phyloP scores from a whole-genome alignment of 2,329 filamentous ascomycete species.

The Colletotrichum sidae region DNA sequence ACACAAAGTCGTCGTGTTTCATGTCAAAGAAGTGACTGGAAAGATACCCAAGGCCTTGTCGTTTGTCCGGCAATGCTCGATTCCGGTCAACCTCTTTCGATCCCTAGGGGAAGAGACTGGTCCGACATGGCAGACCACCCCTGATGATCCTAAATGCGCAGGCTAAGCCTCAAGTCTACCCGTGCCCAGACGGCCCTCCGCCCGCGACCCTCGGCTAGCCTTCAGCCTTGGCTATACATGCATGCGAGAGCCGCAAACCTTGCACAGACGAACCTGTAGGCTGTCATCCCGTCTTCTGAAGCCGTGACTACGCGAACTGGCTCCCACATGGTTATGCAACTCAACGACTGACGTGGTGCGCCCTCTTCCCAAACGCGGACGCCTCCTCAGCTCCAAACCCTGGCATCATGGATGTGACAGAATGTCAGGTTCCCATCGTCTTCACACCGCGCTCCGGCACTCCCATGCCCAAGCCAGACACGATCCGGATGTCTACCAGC shows the following conservation, averaged over 20 bases:
- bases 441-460: slow-evolving; percentile 27
- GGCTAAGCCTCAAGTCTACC: slow-evolving; percentile 16
- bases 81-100: slow-evolving; percentile 27
- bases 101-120: slow-evolving; percentile 6
- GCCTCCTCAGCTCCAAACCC: not conserved
- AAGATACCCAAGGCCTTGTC: not conserved
- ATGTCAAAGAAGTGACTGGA: slow-evolving; percentile 5
- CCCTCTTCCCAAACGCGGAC: not conserved
- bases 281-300: slow-evolving; percentile 26
- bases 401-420: slow-evolving; percentile 15
- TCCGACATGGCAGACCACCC: slow-evolving; percentile 5
- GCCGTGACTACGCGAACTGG: not conserved
- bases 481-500: slow-evolving; percentile 8
- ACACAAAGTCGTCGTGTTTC: slow-evolving; percentile 22
- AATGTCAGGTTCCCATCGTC: slow-evolving; percentile 1
- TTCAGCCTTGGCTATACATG: slow-evolving; percentile 30
- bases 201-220: not conserved
- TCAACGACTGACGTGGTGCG: not conserved
- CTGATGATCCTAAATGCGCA: slow-evolving; percentile 9
- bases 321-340: not conserved
- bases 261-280: slow-evolving; percentile 29
- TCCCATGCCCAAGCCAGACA: slow-evolving; percentile 21
- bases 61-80: slow-evolving; percentile 14
- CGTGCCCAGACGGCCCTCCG: not conserved
- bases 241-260: slow-evolving; percentile 36